A percentile compares a stretch with the other conserved stretches of the same genome.
Evolutionary conservation across 129 eudicot genomes (phyloP).

Genomic region (carrot (Daucus carota)): DH1_v3.0 NC_030382.2:54305001-54305500

Average conservation of each 20-base stretch:
- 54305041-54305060: conserved; percentile 26
- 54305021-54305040: conserved; percentile 26
- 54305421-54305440: neutral
- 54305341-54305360: neutral
- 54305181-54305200: neutral
- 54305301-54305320: neutral
- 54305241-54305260: neutral
- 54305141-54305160: neutral
- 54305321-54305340: neutral
- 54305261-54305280: neutral
- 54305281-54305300: neutral
- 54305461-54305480: neutral
- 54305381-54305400: neutral
- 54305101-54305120: neutral
- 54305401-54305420: neutral
- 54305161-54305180: neutral
- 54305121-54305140: neutral
- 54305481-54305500: neutral
- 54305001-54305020: neutral
- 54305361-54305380: neutral
- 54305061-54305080: conserved; percentile 27
- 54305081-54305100: conserved; percentile 26
- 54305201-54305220: neutral
- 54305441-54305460: neutral
- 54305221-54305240: neutral